Conservation (phyloP, 495 filamentous ascomycete genomes). For the Clohesyomyces aquaticus region DNA sequence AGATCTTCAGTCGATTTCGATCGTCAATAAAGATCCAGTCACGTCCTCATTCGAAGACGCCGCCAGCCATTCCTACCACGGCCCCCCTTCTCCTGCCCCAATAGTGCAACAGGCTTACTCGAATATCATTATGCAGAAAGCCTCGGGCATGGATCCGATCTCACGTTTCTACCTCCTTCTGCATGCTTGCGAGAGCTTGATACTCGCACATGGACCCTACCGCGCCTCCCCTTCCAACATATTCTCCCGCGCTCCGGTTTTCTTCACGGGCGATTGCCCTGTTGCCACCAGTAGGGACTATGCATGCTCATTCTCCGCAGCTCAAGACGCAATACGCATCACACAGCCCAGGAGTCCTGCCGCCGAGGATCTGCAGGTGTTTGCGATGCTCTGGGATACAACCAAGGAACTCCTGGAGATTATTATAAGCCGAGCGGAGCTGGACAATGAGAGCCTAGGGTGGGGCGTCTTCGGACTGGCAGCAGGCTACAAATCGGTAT, state of each 20-base stretch:
- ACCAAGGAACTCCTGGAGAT: conserved; percentile 5
- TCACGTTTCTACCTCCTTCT: conserved; percentile 8
- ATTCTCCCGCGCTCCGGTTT: background rate
- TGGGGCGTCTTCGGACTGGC: conserved; percentile 23
- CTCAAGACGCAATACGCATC: background rate
- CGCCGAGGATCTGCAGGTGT: background rate
- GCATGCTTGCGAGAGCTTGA: background rate
- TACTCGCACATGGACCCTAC: background rate
- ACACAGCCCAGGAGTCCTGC: background rate
- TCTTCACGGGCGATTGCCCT: background rate
- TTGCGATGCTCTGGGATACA: conserved; percentile 8
- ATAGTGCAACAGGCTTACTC: background rate
- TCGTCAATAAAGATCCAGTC: no score
- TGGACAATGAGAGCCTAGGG: background rate
- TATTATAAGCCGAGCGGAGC: background rate
- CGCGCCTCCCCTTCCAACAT: background rate
- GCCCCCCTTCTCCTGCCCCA: background rate
- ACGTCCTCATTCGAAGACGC: background rate
- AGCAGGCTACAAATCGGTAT: background rate
- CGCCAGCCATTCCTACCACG: background rate
- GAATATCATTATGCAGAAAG: background rate
- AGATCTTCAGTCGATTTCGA: no score
- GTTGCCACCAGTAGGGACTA: background rate
- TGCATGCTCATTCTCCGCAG: background rate
- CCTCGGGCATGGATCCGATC: background rate